Conservation (phyloP, 768 basidiomycete species). For the Albatrellus ellisii region DNA sequence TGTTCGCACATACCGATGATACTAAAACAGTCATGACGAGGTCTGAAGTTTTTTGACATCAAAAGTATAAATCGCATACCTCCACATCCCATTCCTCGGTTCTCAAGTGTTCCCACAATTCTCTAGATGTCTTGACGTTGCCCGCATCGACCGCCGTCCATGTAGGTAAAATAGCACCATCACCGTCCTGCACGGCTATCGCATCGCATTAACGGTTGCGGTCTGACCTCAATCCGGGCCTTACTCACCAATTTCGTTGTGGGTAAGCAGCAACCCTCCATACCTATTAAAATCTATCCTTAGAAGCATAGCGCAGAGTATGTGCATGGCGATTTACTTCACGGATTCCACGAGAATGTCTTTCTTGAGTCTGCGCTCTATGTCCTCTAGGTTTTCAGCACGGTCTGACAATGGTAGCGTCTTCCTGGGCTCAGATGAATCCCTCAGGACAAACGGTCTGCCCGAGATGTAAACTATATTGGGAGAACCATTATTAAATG, state of each 20-base stretch:
- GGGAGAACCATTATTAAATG: too few species aligned
- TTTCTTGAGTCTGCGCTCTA: constrained; percentile 76
- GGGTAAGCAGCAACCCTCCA: constrained; percentile 84
- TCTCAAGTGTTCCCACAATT: constrained; percentile 75
- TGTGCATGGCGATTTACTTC: constrained; percentile 29
- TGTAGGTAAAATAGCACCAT: constrained; percentile 77
- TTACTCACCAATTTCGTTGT: constrained; percentile 74
- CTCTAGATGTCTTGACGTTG: constrained; percentile 78
- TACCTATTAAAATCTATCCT: constrained; percentile 36
- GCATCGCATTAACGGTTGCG: neutral
- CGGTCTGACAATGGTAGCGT: constrained; percentile 78
- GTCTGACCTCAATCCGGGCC: neutral
- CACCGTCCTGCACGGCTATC: constrained; percentile 43
- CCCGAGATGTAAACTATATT: constrained; percentile 70
- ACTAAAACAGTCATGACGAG: constrained; percentile 27
- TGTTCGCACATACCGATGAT: constrained; percentile 56
- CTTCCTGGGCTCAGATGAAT: constrained; percentile 70
- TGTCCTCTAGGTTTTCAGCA: constrained; percentile 90
- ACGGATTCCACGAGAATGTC: constrained; percentile 83
- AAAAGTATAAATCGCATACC: constrained; percentile 28
- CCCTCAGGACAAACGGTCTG: constrained; percentile 85
- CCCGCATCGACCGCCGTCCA: constrained; percentile 84
- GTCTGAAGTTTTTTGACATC: neutral
- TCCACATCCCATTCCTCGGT: constrained; percentile 87
- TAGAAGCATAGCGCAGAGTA: neutral